Evolutionary conservation across 805 yeast genomes (phyloP).

Genomic region (Trichomonascus vanleenenianus): DNA sequence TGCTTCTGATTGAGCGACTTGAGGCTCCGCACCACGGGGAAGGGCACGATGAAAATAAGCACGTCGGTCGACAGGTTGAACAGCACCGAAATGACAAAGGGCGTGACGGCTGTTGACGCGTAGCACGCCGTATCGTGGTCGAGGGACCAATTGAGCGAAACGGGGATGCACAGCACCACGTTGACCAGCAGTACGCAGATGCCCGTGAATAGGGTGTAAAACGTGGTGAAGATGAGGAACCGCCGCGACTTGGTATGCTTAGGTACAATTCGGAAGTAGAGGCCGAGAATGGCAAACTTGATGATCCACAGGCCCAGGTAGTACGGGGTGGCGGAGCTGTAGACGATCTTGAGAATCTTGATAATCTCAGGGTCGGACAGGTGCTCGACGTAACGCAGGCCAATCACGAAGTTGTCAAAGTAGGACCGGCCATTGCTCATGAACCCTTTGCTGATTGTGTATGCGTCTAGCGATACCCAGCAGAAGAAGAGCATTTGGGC

Average conservation of each 20-base stretch:
- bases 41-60: conserved; percentile 20
- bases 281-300: conserved; percentile 20
- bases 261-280: conserved; percentile 22
- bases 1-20: conserved; percentile 13
- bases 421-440: conserved; percentile 19
- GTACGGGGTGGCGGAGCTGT: conserved; percentile 21
- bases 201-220: conserved; percentile 10
- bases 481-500: conserved; percentile 18
- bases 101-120: conserved; percentile 20
- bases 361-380: conserved; percentile 8
- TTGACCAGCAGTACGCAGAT: conserved; percentile 16
- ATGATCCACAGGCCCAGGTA: conserved; percentile 21
- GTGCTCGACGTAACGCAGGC: conserved; percentile 2
- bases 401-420: conserved; percentile 4
- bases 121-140: conserved; percentile 14
- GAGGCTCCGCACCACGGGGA: conserved; percentile 18
- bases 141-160: conserved; percentile 21
- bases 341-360: conserved; percentile 19
- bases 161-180: conserved; percentile 20
- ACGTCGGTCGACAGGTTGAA: conserved; percentile 20
- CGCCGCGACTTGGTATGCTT: conserved; percentile 16
- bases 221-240: conserved; percentile 13
- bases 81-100: conserved; percentile 18
- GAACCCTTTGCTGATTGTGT: conserved; percentile 16
- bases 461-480: conserved; percentile 22